A percentile compares a stretch with the other conserved stretches of the same genome.
Evolutionary conservation across 768 basidiomycete genomes (phyloP).

Genomic region (Termitomyces bulborhizus): DNA sequence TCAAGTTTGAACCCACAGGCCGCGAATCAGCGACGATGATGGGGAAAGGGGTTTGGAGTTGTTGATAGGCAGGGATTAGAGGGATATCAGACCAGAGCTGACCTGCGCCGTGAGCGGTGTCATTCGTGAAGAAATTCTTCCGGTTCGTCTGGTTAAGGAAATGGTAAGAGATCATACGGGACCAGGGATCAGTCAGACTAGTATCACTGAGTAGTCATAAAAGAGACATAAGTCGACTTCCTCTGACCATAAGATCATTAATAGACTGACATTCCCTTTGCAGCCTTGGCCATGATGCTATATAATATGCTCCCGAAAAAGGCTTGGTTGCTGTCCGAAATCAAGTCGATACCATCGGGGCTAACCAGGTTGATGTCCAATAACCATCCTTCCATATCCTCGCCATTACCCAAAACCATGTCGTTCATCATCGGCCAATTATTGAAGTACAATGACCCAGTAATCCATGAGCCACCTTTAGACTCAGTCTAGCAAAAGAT

Average conservation of each 20-base stretch:
- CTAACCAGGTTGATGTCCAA: slow-evolving; percentile 50
- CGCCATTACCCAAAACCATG: slow-evolving; percentile 53
- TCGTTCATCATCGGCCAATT: slow-evolving; percentile 53
- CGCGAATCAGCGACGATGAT: slow-evolving; percentile 56
- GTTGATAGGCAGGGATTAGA: slow-evolving; percentile 42
- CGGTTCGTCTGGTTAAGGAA: slow-evolving; percentile 62
- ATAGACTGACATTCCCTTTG: slow-evolving; percentile 44
- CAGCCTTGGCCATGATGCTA: slow-evolving; percentile 51
- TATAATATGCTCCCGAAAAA: slow-evolving; percentile 50
- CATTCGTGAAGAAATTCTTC: slow-evolving; percentile 53
- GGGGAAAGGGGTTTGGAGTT: slow-evolving; percentile 54
- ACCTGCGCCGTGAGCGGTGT: slow-evolving; percentile 63
- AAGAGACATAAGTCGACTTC: background rate
- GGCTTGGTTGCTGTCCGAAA: slow-evolving; percentile 39
- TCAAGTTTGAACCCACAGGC: slow-evolving; percentile 36
- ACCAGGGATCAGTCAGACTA: slow-evolving; percentile 60
- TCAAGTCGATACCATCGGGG: slow-evolving; percentile 43
- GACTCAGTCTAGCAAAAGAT: background rate
- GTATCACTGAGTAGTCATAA: slow-evolving; percentile 38
- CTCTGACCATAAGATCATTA: background rate
- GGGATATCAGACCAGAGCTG: slow-evolving; percentile 60
- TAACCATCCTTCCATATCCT: slow-evolving; percentile 44
- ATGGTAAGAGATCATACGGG: slow-evolving; percentile 64
- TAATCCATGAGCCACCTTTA: slow-evolving; percentile 63
- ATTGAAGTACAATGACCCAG: slow-evolving; percentile 57